These are phyloP conservation scores for Margaritispora aquatica DNA, from an alignment of 495 filamentous ascomycete genomes.

Conservation along the genomic window DNA sequence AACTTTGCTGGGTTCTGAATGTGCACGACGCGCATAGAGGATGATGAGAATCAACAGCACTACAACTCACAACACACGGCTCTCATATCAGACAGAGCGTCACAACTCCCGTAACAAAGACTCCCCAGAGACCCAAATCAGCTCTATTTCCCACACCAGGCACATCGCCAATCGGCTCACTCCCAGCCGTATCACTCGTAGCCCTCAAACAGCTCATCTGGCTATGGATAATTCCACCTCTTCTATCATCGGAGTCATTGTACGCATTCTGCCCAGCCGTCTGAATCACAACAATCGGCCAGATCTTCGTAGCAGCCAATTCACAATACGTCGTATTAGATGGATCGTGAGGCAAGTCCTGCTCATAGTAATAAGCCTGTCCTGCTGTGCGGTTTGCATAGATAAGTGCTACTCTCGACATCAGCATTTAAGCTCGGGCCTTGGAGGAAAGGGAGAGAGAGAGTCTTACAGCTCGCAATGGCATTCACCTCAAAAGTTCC, in stretches of 20 bases:
- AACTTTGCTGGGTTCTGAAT: slow-evolving; percentile 19
- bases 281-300: neutral
- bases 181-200: neutral
- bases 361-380: neutral
- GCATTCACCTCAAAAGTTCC: neutral
- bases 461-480: neutral
- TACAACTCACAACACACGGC: too few relatives aligned
- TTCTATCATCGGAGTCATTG: neutral
- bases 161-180: slow-evolving; percentile 2
- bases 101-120: neutral
- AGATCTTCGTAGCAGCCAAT: neutral
- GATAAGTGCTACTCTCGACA: neutral
- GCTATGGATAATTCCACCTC: neutral
- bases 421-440: neutral
- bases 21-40: too few relatives aligned
- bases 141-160: slow-evolving; percentile 1
- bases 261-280: neutral
- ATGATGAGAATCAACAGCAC: too few relatives aligned
- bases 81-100: neutral
- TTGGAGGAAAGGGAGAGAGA: neutral
- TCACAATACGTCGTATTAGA: slow-evolving; percentile 3
- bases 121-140: neutral
- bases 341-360: neutral
- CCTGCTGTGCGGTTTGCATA: neutral
- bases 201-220: slow-evolving; percentile 4